Percentiles rank a stretch among this genome's conserved stretches.
phyloP scores from a whole-genome alignment of 2,329 filamentous ascomycete species.

The Ophiostoma quercus region DNA sequence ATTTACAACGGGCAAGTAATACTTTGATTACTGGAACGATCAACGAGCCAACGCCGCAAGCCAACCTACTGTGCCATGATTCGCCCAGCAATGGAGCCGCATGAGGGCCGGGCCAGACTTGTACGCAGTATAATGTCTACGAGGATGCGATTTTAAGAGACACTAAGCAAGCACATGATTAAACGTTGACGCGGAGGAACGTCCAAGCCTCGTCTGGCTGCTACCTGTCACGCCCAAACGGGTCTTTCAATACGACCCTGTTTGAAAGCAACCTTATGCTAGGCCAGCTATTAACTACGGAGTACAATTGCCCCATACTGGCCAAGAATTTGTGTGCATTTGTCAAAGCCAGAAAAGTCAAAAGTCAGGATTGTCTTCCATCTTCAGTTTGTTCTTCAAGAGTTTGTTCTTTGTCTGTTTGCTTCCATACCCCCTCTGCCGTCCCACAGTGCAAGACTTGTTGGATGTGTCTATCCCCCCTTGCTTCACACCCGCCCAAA shows the following conservation, averaged over 20 bases:
- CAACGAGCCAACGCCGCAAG: not conserved
- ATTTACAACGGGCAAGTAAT: not conserved
- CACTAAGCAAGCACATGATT: constrained; percentile 21
- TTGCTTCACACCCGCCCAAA: not conserved
- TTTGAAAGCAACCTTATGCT: constrained; percentile 1
- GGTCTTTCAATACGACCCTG: constrained; percentile 12
- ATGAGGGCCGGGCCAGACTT: not conserved
- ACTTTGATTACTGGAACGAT: not conserved
- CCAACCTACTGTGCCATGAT: not conserved
- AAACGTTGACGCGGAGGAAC: constrained; percentile 20
- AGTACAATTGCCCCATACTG: not conserved
- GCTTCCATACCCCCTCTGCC: not conserved
- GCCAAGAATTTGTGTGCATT: not conserved
- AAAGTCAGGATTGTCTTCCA: not conserved
- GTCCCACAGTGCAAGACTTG: not conserved
- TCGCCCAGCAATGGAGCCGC: not conserved
- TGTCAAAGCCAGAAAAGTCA: not conserved
- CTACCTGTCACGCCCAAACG: not conserved
- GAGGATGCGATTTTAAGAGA: not conserved
- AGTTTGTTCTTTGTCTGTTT: not conserved
- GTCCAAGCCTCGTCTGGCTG: constrained; percentile 5
- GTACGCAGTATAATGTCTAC: not conserved
- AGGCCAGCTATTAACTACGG: not conserved
- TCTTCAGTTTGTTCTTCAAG: not conserved
- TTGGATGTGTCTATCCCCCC: not conserved